phyloP scores from a whole-genome alignment of 1,139 yeast species.

The Yamadazyma aaseri region DNA sequence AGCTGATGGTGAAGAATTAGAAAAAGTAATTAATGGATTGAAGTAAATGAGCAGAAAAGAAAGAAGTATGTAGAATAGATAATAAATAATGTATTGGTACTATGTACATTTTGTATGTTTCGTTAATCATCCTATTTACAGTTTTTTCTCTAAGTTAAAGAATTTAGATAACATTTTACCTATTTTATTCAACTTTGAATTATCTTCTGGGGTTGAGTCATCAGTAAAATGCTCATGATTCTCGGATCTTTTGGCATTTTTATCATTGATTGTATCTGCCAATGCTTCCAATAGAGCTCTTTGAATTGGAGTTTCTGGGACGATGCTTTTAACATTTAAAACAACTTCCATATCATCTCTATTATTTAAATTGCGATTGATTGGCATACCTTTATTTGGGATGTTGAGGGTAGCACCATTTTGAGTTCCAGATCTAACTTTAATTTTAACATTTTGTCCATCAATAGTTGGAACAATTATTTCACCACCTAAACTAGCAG shows the following conservation, averaged over 20 bases:
- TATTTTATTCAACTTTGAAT: slow-evolving; percentile 57
- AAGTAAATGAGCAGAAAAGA: slow-evolving; percentile 5
- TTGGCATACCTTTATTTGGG: slow-evolving; percentile 88
- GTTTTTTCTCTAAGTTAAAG: slow-evolving; percentile 51
- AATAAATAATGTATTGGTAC: neutral
- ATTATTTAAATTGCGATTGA: slow-evolving; percentile 49
- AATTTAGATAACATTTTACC: slow-evolving; percentile 64
- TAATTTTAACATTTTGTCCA: slow-evolving; percentile 69
- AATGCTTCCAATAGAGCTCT: slow-evolving; percentile 90
- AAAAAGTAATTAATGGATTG: slow-evolving; percentile 50
- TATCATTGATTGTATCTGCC: slow-evolving; percentile 86
- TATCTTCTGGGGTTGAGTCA: slow-evolving; percentile 42
- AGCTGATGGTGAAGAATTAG: slow-evolving; percentile 66
- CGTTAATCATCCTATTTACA: slow-evolving; percentile 9
- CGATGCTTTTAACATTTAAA: slow-evolving; percentile 67
- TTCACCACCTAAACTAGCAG: slow-evolving; percentile 94
- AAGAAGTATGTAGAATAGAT: slow-evolving; percentile 8
- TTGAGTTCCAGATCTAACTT: slow-evolving; percentile 86
- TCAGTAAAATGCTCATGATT: slow-evolving; percentile 49
- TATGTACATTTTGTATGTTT: neutral
- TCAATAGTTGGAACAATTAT: slow-evolving; percentile 85
- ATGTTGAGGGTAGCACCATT: slow-evolving; percentile 71
- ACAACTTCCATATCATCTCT: slow-evolving; percentile 84
- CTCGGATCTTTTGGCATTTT: slow-evolving; percentile 68
- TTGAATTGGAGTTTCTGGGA: slow-evolving; percentile 84